These are phyloP conservation scores for Oryza meyeriana DNA, from an alignment of 176 grass and related monocot genomes.

Conservation along the genomic window DNA sequence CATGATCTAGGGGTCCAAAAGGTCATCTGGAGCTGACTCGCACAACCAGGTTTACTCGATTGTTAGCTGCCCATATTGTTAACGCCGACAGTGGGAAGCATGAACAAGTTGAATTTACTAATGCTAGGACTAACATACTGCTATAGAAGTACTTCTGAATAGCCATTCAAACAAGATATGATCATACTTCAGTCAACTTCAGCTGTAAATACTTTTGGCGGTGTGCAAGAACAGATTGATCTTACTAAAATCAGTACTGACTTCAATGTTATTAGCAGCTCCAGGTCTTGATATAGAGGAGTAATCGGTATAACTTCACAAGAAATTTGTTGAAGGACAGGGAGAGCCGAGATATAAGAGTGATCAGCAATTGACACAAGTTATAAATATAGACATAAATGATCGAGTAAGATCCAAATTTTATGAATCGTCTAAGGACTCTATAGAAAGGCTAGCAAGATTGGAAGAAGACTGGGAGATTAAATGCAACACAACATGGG, in stretches of 20 bases:
- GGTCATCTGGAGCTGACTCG: slow-evolving; percentile 25
- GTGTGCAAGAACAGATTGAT: slow-evolving; percentile 34
- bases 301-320: slow-evolving; percentile 23
- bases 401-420: slow-evolving; percentile 6
- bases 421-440: slow-evolving; percentile 34
- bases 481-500: slow-evolving; percentile 11
- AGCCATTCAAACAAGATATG: slow-evolving; percentile 12
- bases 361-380: slow-evolving; percentile 23
- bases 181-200: not conserved
- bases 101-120: slow-evolving; percentile 31
- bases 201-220: slow-evolving; percentile 11
- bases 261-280: slow-evolving; percentile 22
- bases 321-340: slow-evolving; percentile 10
- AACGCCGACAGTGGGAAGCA: slow-evolving; percentile 21
- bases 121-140: slow-evolving; percentile 1
- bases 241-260: slow-evolving; percentile 16
- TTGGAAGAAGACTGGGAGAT: slow-evolving; percentile 29
- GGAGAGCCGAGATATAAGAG: slow-evolving; percentile 19
- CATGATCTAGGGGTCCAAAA: slow-evolving; percentile 20
- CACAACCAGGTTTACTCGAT: slow-evolving; percentile 20
- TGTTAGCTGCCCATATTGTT: slow-evolving; percentile 30
- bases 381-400: slow-evolving; percentile 28
- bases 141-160: slow-evolving; percentile 18
- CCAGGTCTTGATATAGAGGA: slow-evolving; percentile 30
- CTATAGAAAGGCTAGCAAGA: slow-evolving; percentile 26